Base-by-base conservation (phyloP, 2,329 filamentous ascomycete genomes). In the Colletotrichum australisinense region DNA sequence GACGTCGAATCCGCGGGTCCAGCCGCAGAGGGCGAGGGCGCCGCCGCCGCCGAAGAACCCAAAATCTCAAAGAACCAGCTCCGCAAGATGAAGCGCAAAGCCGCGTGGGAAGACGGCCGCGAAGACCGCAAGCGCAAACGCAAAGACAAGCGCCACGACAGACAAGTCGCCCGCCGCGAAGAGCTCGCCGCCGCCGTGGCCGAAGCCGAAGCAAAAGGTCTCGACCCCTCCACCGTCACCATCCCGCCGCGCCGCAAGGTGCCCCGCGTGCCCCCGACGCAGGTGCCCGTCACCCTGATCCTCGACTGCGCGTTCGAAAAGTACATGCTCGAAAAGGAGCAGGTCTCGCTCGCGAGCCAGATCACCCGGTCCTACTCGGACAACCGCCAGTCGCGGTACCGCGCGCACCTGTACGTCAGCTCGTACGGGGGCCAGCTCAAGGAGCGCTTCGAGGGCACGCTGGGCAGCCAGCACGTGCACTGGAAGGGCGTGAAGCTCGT, bases 271-370 rank as follows among this genome's bases (percentile, higher is more conserved):
- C 78, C 75, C 77, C 74, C 68, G 75, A 84, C 87, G 62, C 89
- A 91, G 69, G 88, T 97, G 0, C 95, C 95, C 1, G 85, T 98
- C 26, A 90, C 94, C 0, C 86, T 99, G 76, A 87, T 99, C 72
- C 86, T 99, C 75, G 97, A 99, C 84, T 98, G 96, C 83, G 92
- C 94, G 76, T 99, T 97, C 81, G 95, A 99, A 81, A 87, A 93
- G 55, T 89, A 95, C 79, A 99, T 99, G 97, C 88, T 88, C 63
- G 93, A 96, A 49, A 93, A 93, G 77, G 97, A 99, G 83, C 87
- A 94, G 35, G 92, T 95, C 68, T 98, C 95, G 5, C 88, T 99
- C 14, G 90, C 91, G 1, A 90, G 92, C 70, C 97, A 99, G 82
- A 88, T 99, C 74, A 97, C 95, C 9, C 88, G 97, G 69, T 93